These are phyloP conservation scores for Obba rivulosa DNA, from an alignment of 768 basidiomycete genomes.

Conservation along the genomic window DNA sequence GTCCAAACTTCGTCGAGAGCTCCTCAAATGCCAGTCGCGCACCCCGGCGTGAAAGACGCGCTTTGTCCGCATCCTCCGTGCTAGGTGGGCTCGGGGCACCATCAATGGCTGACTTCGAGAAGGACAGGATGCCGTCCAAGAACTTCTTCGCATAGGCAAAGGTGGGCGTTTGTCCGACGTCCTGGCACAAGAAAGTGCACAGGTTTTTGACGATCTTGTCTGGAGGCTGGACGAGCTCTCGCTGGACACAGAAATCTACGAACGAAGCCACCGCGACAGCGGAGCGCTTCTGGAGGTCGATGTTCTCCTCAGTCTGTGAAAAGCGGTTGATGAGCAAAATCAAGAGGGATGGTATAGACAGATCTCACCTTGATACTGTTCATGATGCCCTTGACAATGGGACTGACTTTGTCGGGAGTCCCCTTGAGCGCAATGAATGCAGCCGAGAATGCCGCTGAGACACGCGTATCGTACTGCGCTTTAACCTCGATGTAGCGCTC, in stretches of 20 bases:
- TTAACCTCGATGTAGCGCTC: slow-evolving; percentile 80
- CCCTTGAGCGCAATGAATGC: slow-evolving; percentile 84
- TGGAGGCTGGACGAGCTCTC: slow-evolving; percentile 74
- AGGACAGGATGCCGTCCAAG: slow-evolving; percentile 73
- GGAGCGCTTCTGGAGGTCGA: slow-evolving; percentile 83
- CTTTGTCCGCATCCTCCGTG: slow-evolving; percentile 53
- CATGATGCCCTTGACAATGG: slow-evolving; percentile 95
- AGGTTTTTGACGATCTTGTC: slow-evolving; percentile 98
- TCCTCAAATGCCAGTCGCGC: slow-evolving; percentile 79
- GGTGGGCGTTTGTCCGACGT: slow-evolving; percentile 83
- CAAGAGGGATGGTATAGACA: background rate
- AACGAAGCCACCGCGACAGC: slow-evolving; percentile 85
- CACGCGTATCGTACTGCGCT: slow-evolving; percentile 78
- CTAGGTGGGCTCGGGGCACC: slow-evolving; percentile 32
- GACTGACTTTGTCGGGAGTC: slow-evolving; percentile 90
- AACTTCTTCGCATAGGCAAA: slow-evolving; percentile 65
- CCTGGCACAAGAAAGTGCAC: slow-evolving; percentile 94
- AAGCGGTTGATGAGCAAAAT: background rate
- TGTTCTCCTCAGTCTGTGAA: slow-evolving; percentile 76
- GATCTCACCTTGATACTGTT: slow-evolving; percentile 86
- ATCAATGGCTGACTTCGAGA: slow-evolving; percentile 40
- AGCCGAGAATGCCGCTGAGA: slow-evolving; percentile 85
- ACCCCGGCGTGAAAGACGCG: slow-evolving; percentile 76
- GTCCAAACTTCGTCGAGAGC: slow-evolving; percentile 72
- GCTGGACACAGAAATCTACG: slow-evolving; percentile 75